phyloP scores from a whole-genome alignment of 768 basidiomycete genomes.

The Paxillus ammoniavirescens region DNA sequence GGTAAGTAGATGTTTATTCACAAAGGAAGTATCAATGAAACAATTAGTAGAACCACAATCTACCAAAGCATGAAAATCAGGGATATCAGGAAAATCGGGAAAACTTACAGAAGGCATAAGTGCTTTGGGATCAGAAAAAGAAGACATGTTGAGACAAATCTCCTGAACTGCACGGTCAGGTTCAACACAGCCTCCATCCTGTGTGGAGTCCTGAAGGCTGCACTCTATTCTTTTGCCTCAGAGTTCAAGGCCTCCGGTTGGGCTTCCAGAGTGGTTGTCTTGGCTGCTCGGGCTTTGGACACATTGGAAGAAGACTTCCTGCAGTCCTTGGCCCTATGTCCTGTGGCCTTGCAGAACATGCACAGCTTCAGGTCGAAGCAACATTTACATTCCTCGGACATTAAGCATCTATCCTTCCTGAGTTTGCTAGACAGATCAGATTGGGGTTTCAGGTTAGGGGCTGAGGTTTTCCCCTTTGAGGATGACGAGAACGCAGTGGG shows the following conservation, averaged over 20 bases:
- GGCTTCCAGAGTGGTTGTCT: background rate
- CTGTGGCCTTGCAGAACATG: background rate
- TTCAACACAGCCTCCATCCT: background rate
- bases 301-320: background rate
- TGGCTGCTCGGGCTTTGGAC: background rate
- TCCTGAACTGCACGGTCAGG: background rate
- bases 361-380: background rate
- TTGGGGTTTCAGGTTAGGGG: no score
- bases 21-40: background rate
- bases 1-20: background rate
- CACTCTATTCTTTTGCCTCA: constrained; percentile 5
- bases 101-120: background rate
- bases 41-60: background rate
- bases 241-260: background rate
- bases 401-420: background rate
- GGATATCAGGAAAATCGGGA: background rate
- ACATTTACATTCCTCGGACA: background rate
- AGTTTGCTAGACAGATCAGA: no score
- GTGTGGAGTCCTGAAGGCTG: background rate
- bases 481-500: background rate
- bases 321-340: background rate
- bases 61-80: background rate
- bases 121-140: background rate
- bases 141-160: constrained; percentile 1
- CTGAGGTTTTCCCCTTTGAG: background rate